Base-by-base conservation (phyloP, 768 basidiomycete species). In the Termitomyces eurrhizus region DNA sequence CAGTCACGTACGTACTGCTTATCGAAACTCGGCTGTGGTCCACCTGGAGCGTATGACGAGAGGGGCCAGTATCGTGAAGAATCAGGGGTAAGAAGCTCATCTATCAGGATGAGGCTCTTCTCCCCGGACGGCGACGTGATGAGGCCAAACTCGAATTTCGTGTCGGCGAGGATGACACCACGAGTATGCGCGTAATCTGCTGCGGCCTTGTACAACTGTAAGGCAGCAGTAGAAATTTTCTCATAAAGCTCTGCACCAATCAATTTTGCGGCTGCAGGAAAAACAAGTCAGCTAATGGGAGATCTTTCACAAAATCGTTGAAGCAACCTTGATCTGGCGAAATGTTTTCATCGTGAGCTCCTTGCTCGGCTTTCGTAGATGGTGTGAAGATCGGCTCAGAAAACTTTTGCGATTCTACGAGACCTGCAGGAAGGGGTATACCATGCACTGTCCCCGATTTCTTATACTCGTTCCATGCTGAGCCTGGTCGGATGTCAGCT, bases 121-220 rank as follows among this genome's bases (percentile, higher is more conserved):
- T 60, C 56, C 13, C 60, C 64, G 14, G 55, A 59, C 0, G 64
- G 52, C n/a, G 52, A 63, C n/a, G 77, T 78, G 52, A 94, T 68
- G 48, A 98, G 83, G 6, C 97, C 97, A 69, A 99, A 99, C 76
- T 98, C 97, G 73, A 98, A 98, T 72, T 99, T 99, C 44, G 95
- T 98, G 73, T 99, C 96, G 26, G 95, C 97, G 48, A 99, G 87
- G 67, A 98, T 97, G 59, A 98, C 79, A 18, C 93, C 95, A 5
- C 86, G 82, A 7, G 82, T 78, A 32, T 78, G 75, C 9, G 93
- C 92, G 67, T 93, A 84, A 32, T 78, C 82, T 0, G 92, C 86
- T 2, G 95, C 95, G 44, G 84, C 80, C 44, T 77, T 79, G 77
- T 93, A 94, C 1, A 94, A 75, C 60, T 79, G 74, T 6, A 95